Conservation (phyloP, 768 basidiomycete genomes). For the Sporobolomyces roseus region DNA sequence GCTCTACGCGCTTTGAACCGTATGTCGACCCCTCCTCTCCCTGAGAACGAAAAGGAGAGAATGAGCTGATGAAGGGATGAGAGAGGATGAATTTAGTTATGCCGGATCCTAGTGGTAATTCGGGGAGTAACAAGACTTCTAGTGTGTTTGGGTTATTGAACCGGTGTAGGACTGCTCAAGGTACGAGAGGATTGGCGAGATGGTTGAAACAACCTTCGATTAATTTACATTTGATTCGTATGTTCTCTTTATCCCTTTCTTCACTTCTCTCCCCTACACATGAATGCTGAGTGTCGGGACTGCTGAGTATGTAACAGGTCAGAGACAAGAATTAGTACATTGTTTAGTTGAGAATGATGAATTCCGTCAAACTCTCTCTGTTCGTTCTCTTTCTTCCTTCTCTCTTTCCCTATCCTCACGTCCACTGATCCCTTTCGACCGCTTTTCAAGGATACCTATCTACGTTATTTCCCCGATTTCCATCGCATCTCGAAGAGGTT, state of each 20-base stretch:
- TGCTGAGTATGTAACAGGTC: constrained; percentile 54
- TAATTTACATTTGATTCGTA: constrained; percentile 87
- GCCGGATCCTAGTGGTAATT: constrained; percentile 38
- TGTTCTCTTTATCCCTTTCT: not conserved
- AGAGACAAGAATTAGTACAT: constrained; percentile 82
- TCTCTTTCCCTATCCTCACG: too few relatives aligned
- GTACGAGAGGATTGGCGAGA: constrained; percentile 74
- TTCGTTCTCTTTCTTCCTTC: constrained; percentile 46
- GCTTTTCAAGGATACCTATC: not conserved
- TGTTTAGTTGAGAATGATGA: constrained; percentile 74
- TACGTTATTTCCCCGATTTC: constrained; percentile 90
- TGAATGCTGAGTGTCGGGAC: too few relatives aligned
- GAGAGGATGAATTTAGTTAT: constrained; percentile 23
- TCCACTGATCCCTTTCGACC: not conserved
- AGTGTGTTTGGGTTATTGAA: constrained; percentile 85
- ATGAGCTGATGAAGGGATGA: too few relatives aligned
- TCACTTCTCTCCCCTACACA: not conserved
- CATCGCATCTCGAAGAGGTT: constrained; percentile 87
- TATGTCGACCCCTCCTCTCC: not conserved
- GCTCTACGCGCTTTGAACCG: constrained; percentile 85
- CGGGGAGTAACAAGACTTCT: constrained; percentile 71
- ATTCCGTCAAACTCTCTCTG: constrained; percentile 68
- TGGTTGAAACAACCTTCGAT: constrained; percentile 97
- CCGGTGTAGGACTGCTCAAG: constrained; percentile 94
- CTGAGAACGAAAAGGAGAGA: too few relatives aligned